Evolutionary conservation across 2,329 filamentous ascomycete species (phyloP), one percentile per base, ranked within the genome.

Genomic region (Phoma sp.): DNA sequence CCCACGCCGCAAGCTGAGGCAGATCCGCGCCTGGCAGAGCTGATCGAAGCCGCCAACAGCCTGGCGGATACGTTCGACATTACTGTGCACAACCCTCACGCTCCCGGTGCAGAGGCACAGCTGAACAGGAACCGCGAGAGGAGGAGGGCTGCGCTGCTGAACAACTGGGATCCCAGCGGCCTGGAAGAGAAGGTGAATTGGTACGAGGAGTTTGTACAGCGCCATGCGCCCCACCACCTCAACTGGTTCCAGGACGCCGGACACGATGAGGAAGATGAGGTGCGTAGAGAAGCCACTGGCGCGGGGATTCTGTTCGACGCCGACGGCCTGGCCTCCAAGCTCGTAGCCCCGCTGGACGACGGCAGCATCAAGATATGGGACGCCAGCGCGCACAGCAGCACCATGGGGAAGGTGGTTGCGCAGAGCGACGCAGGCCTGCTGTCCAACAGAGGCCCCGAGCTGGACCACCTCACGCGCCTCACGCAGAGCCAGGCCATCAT

Each of bases 321-420:
- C 21, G 79, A 81, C 1, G 81, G 80, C 31, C 76, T 83, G 17
- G 79, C 84, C 22, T 80, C 82, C 59, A 80, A 88, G 49, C 86
- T 91, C 0, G 82, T 96, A 15, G 88, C 89, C 0, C 91, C 92
- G 2, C 79, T 96, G 7, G 91, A 96, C 54, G 91, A 97, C 70
- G 92, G 92, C 0, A 92, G 90, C 46, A 83, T 97, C n/a, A 91
- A 88, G 64, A 76, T 96, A 6, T 97, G 92, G 92, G 90, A 96
- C 37, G 71, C 68, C 2, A 49, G 56, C n/a, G 60, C 64, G 0
- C 60, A 59, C 19, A 84, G 82, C 64, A 88, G 88, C 4, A 83
- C 81, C 2, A 83, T 82, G 61, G 89, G 90, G 2, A 83, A 80
- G 2, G 84, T 95, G 29, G 62, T 90, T 10, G 86, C 84, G 1